phyloP scores from a whole-genome alignment of 2,329 filamentous ascomycete genomes.

The Diaporthe helianthi region DNA sequence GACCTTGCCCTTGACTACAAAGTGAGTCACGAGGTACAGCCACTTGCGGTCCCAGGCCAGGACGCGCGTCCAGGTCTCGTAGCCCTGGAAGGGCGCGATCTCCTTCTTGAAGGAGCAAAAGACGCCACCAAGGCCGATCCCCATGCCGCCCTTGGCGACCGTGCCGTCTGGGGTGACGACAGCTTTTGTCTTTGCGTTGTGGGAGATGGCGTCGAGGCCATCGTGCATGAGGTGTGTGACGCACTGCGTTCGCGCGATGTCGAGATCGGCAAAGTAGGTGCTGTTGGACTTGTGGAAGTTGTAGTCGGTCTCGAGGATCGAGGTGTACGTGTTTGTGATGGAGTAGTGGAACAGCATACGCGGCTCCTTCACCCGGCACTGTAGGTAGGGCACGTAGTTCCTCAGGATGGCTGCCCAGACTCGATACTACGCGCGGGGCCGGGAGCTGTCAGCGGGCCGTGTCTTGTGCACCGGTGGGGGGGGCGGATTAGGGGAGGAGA shows the following conservation, averaged over 20 bases:
- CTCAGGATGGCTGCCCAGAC: slow-evolving; percentile 46
- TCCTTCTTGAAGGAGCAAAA: slow-evolving; percentile 77
- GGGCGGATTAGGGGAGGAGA: neutral
- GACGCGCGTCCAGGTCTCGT: slow-evolving; percentile 76
- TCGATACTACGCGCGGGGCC: slow-evolving; percentile 40
- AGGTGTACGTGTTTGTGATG: slow-evolving; percentile 42
- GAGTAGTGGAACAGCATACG: slow-evolving; percentile 47
- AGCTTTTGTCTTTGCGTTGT: slow-evolving; percentile 57
- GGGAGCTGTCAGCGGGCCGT: too few relatives aligned
- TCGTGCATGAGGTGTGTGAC: slow-evolving; percentile 72
- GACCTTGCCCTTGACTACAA: slow-evolving; percentile 68
- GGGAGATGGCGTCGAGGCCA: slow-evolving; percentile 59
- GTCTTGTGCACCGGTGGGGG: neutral
- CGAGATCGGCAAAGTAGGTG: slow-evolving; percentile 88
- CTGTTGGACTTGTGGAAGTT: slow-evolving; percentile 53
- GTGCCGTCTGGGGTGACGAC: slow-evolving; percentile 58
- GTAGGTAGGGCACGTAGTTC: slow-evolving; percentile 39
- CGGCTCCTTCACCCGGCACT: slow-evolving; percentile 35
- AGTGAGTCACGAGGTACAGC: slow-evolving; percentile 79
- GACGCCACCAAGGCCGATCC: slow-evolving; percentile 75
- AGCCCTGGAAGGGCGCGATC: slow-evolving; percentile 72
- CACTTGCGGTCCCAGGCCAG: slow-evolving; percentile 83
- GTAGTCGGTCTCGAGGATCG: slow-evolving; percentile 48
- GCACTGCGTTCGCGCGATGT: slow-evolving; percentile 82
- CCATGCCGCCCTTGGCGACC: slow-evolving; percentile 60